Base-by-base conservation (phyloP, 768 basidiomycete genomes). In the Gautieria morchelliformis region DNA sequence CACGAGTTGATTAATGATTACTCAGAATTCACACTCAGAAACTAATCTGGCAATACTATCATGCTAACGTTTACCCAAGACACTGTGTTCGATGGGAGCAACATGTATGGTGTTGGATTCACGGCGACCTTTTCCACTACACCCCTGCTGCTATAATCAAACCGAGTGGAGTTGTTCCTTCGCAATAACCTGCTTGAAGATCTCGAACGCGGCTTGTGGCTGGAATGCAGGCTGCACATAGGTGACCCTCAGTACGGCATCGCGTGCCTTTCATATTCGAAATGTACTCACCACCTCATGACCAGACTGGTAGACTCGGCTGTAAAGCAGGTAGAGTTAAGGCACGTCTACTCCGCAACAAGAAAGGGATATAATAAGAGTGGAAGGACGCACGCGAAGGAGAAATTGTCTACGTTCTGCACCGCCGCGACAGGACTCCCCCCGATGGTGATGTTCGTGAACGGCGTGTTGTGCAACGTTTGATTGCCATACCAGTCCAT, bases 401-500 rank as follows among this genome's bases (percentile, higher is more conserved):
- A 72, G 63, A 85, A 84, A 58, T 82, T 82, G 60, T 80, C 81
- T 35, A 85, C 78, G 52, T 84, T 84, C 64, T 82, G 77, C 17
- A 84, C 73, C 0, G 81, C 78, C 0, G 81, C 84, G 5, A 85
- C 76, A 0, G 79, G 61, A 5, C 65, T 67, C 1, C 77, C 80
- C 39, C 73, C 53, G 27, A 85, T 75, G 0, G 83, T 83, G 70
- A 85, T 83, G 59, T 83, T 83, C 5, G 61, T 74, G 15, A 75
- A 71, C 14, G 71, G 69, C 52, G 61, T 68, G 54, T 61, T 64
- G 10, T 40, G 39, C 39, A 58, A 35, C 24, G 35, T 51, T 27
- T 33, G 24, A 9, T 58, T 58, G 20, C 58, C 58, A 27, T 52
- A 58, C 58, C 58, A 58, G 58, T 58, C 39, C 58, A 58, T 59